These are phyloP conservation scores for Antitrichia curtipendula DNA, from an alignment of 225 moss, liverwort and hornwort species.

Conservation along the genomic window DNA sequence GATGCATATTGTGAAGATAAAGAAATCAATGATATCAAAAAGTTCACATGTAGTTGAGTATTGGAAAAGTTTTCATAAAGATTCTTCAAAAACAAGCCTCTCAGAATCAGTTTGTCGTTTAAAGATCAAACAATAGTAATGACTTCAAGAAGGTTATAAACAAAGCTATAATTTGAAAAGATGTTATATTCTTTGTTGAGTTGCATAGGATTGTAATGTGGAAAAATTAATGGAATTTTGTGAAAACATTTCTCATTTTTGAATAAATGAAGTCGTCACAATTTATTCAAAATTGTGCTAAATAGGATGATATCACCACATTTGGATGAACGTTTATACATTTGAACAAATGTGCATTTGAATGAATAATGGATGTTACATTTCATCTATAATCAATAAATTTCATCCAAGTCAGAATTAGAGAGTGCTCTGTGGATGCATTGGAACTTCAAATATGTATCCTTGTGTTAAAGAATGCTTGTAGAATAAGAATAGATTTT, in stretches of 20 bases:
- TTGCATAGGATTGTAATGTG: not conserved
- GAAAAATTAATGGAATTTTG: not conserved
- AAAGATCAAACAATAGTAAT: not conserved
- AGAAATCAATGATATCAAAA: too few relatives aligned
- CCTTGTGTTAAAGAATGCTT: not conserved
- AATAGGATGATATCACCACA: not conserved
- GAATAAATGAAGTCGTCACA: not conserved
- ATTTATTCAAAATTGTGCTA: not conserved
- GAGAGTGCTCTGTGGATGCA: accelerated
- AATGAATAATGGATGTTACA: not conserved
- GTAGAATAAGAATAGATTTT: not conserved
- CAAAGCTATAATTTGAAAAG: not conserved
- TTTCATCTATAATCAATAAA: not conserved
- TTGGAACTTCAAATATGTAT: not conserved
- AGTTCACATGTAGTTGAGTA: not conserved
- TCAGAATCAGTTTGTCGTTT: not conserved
- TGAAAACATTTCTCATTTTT: not conserved
- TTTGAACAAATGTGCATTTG: not conserved
- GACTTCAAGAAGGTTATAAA: not conserved
- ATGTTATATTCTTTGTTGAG: not conserved
- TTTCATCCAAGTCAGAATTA: not conserved
- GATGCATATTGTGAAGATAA: too few relatives aligned
- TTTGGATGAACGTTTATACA: not conserved
- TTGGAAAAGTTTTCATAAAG: not conserved
- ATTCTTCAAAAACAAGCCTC: accelerated